Base-by-base conservation (phyloP, 75 land plant genomes). In the Sequoiadendron giganteum region DNA sequence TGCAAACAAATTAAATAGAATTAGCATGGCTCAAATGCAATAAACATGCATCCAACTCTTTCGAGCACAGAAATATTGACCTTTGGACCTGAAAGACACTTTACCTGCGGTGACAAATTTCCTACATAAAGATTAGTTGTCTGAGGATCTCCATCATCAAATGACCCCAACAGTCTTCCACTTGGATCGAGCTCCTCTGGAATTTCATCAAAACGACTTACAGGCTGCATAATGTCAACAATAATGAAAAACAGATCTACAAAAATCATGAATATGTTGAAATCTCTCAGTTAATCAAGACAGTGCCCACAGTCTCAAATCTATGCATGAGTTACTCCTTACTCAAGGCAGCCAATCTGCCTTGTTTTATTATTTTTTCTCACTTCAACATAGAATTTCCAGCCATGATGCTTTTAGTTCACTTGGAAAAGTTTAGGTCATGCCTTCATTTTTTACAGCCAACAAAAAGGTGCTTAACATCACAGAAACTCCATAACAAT, bases 71-170 rank as follows among this genome's bases (percentile, higher is more conserved):
- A 79, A 47, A 82, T 25, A 21, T 42, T 2, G 48, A 82, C 32
- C 13, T 82, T 39, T 47, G 15, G 14, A 45, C 34, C 25, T 15
- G 85, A 88, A 58, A 82, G 54, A 47, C 40, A 10, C 42, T 87
- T 72, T 87, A 94, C 99, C 95, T 97, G 93, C 73, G 99, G 98
- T 77, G 99, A 93, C 38, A 98, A 91, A 89, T 98, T 98, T 78
- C 99, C 99, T 77, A 98, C 99, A 92, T 98, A 98, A 11, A 98
- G 94, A 88, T 98, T 98, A 80, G 99, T 98, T 61, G 99, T 98
- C 87, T 95, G 99, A 30, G 99, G 99, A 89, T 98, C 99, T 32
- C 99, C 98, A 90, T 98, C 99, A 92, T 98, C 99, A 93, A 98
- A 98, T 78, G 99, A 98, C 87, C 99, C 99, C 86, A 93, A 90